phyloP scores from a whole-genome alignment of 2,329 filamentous ascomycete genomes.

The Chaetomium olivaceum region DNA sequence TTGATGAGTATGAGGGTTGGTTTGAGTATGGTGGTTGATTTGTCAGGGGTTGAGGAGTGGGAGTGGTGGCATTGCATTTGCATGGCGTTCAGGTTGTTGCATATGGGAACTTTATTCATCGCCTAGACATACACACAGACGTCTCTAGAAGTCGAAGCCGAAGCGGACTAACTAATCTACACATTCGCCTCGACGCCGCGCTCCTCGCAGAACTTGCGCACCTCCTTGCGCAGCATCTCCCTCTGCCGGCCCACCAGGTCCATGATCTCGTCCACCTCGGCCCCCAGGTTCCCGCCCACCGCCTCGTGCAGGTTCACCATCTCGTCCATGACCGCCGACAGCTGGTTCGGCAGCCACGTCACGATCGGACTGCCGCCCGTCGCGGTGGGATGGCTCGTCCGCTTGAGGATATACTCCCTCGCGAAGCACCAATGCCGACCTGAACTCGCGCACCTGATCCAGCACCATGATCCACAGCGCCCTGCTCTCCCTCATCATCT shows the following conservation, averaged over 20 bases:
- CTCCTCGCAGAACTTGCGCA: slow-evolving; percentile 36
- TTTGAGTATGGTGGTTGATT: not conserved
- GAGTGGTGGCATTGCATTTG: not conserved
- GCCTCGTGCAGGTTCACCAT: slow-evolving; percentile 58
- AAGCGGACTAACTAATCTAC: not conserved
- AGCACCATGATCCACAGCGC: slow-evolving; percentile 65
- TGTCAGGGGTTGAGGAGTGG: not conserved
- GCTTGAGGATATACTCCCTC: slow-evolving; percentile 80
- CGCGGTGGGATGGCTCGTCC: slow-evolving; percentile 72
- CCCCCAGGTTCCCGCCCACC: slow-evolving; percentile 36
- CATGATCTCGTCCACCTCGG: slow-evolving; percentile 22
- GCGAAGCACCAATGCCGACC: slow-evolving; percentile 86
- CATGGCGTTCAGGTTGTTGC: not conserved
- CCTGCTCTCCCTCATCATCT: slow-evolving; percentile 76
- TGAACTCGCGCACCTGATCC: slow-evolving; percentile 76
- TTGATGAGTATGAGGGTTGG: not conserved
- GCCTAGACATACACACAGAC: not conserved
- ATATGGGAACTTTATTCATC: not conserved
- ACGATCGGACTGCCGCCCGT: slow-evolving; percentile 82
- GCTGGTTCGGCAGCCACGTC: slow-evolving; percentile 81
- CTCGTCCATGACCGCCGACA: slow-evolving; percentile 70
- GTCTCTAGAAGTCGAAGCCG: not conserved
- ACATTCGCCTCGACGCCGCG: slow-evolving; percentile 29
- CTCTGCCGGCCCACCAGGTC: slow-evolving; percentile 19
- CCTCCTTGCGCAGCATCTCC: slow-evolving; percentile 23